These are phyloP conservation scores for Calocybe gambosa DNA, from an alignment of 1,284 basidiomycete species.

Conservation along the genomic window DNA sequence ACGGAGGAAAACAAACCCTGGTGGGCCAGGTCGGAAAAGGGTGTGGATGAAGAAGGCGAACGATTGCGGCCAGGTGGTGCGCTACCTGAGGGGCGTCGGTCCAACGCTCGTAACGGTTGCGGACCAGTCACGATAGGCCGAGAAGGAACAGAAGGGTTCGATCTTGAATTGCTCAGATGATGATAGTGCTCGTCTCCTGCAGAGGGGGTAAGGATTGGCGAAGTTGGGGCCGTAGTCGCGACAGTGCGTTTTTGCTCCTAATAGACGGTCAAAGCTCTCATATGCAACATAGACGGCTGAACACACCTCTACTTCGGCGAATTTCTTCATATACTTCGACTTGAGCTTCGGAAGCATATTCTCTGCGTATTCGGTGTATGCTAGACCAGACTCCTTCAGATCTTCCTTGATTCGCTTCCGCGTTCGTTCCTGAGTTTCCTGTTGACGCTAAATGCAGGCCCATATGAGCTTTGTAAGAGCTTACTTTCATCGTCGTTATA, in stretches of 20 bases:
- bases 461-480: constrained; percentile 12
- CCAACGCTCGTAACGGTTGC: constrained; percentile 64
- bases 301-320: constrained; percentile 74
- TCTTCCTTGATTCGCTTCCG: constrained; percentile 87
- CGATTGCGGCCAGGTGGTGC: constrained; percentile 50
- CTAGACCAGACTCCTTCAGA: constrained; percentile 64
- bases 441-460: constrained; percentile 3
- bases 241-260: constrained; percentile 61
- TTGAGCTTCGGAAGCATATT: constrained; percentile 72
- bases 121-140: constrained; percentile 53
- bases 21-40: constrained; percentile 72
- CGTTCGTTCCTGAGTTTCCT: constrained; percentile 86
- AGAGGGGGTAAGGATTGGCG: constrained; percentile 25
- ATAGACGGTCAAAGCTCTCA: neutral
- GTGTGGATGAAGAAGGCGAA: constrained; percentile 63
- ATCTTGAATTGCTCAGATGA: constrained; percentile 24
- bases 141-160: constrained; percentile 29
- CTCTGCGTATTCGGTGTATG: constrained; percentile 78
- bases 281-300: neutral
- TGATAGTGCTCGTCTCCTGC: constrained; percentile 23
- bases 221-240: constrained; percentile 27
- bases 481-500: constrained; percentile 61
- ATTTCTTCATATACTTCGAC: constrained; percentile 72
- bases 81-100: constrained; percentile 65
- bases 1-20: constrained; percentile 45